Evolutionary conservation across 2,329 filamentous ascomycete genomes (phyloP).

Genomic region (Ophiocordyceps sinensis): DNA sequence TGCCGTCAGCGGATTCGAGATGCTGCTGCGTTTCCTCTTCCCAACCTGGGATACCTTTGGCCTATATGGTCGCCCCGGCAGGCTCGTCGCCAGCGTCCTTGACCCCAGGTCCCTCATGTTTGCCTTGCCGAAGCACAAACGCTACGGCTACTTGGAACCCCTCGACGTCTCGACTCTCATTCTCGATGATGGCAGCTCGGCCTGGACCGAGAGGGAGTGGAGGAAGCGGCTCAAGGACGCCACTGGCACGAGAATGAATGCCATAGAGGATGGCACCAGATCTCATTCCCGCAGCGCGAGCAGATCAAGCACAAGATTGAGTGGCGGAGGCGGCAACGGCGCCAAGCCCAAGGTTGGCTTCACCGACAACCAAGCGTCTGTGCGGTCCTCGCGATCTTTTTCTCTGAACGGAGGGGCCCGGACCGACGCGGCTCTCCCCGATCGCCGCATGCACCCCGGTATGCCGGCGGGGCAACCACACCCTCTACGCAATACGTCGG

Average conservation of each 20-base stretch:
- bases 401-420: conserved; percentile 28
- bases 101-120: conserved; percentile 93
- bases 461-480: conserved; percentile 17
- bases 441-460: conserved; percentile 19
- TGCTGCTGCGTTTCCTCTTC: conserved; percentile 84
- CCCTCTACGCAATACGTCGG: conserved; percentile 34
- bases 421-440: conserved; percentile 37
- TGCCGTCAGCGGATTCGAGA: conserved; percentile 89
- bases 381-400: conserved; percentile 37
- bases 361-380: conserved; percentile 36
- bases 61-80: conserved; percentile 77
- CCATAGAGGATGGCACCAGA: conserved; percentile 34
- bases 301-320: conserved; percentile 41
- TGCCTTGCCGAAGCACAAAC: conserved; percentile 78
- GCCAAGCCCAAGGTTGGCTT: conserved; percentile 39
- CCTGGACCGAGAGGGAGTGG: conserved; percentile 83
- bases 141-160: conserved; percentile 83
- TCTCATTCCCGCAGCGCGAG: conserved; percentile 39
- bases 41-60: conserved; percentile 88
- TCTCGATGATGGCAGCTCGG: conserved; percentile 57
- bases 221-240: conserved; percentile 77
- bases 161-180: conserved; percentile 74
- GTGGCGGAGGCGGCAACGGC: conserved; percentile 14
- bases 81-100: conserved; percentile 73
- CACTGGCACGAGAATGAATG: conserved; percentile 64